A percentile compares a stretch with the other conserved stretches of the same genome.
phyloP scores from a whole-genome alignment of 495 filamentous ascomycete species.

The Mytilinidion resinicola region DNA sequence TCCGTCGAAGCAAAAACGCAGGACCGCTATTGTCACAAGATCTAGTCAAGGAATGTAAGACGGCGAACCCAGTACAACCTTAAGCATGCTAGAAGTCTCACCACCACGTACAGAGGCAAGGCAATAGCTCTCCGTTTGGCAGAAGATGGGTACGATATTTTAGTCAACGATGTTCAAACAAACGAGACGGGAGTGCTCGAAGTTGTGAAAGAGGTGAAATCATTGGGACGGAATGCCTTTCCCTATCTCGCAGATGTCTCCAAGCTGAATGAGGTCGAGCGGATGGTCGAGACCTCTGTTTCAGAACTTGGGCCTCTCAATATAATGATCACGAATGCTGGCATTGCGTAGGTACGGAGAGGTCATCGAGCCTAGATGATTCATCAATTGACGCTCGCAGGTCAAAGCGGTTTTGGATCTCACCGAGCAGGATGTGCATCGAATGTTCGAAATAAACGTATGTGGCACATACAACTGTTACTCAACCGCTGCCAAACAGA shows the following conservation, averaged over 20 bases:
- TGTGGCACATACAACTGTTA: conserved; percentile 55
- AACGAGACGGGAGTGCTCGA: conserved; percentile 43
- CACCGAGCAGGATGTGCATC: conserved; percentile 43
- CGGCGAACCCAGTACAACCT: not conserved
- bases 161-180: conserved; percentile 52
- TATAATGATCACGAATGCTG: conserved; percentile 58
- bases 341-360: conserved; percentile 37
- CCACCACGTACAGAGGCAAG: conserved; percentile 40
- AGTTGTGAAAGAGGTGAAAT: conserved; percentile 46
- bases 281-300: conserved; percentile 44
- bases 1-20: conserved; percentile 6
- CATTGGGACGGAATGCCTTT: conserved; percentile 40
- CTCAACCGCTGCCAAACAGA: conserved; percentile 46
- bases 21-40: conserved; percentile 53
- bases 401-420: conserved; percentile 48
- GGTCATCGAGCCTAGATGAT: too few species aligned
- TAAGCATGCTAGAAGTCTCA: not conserved
- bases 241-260: conserved; percentile 51
- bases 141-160: conserved; percentile 54
- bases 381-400: conserved; percentile 21
- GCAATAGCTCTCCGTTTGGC: conserved; percentile 55
- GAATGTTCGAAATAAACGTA: conserved; percentile 51
- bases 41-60: conserved; percentile 50
- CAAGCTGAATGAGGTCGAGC: conserved; percentile 42
- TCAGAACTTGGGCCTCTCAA: conserved; percentile 47